Percentiles rank a stretch among this genome's conserved stretches.
Evolutionary conservation across 495 filamentous ascomycete genomes (phyloP).

Genomic region (Thozetella sp.): DNA sequence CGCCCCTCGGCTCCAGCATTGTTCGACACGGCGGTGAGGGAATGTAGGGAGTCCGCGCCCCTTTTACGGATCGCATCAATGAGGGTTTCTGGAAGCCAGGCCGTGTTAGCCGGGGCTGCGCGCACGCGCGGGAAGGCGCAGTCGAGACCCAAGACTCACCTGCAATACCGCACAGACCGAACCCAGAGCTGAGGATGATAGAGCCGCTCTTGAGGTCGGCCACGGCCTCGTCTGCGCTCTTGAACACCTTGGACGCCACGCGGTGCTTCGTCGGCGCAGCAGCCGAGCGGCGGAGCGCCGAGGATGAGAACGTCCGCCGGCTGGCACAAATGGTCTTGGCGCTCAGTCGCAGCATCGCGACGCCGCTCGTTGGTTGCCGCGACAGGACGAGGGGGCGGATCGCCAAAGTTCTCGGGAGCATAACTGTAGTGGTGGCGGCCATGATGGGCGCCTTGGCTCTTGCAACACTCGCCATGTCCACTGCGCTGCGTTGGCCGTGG

Average conservation of each 20-base stretch:
- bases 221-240: conserved; percentile 60
- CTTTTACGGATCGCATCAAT: conserved; percentile 49
- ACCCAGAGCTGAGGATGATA: conserved; percentile 60
- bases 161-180: conserved; percentile 63
- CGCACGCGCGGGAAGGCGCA: background rate
- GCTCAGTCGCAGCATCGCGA: background rate
- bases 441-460: background rate
- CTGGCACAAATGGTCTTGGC: background rate
- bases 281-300: conserved; percentile 14
- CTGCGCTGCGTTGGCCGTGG: too few relatives aligned
- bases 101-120: background rate
- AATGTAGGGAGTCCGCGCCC: conserved; percentile 44
- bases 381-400: background rate
- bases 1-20: conserved; percentile 60
- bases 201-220: conserved; percentile 60
- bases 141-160: conserved; percentile 34
- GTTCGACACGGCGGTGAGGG: conserved; percentile 66
- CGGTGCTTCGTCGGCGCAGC: conserved; percentile 28
- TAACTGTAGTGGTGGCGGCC: background rate
- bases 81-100: conserved; percentile 37
- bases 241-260: conserved; percentile 54
- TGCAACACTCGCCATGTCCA: background rate
- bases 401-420: background rate
- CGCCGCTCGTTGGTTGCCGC: too few relatives aligned
- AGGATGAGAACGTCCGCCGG: conserved; percentile 15